Percentiles rank a stretch among this genome's conserved stretches.
These are phyloP conservation scores for Saxophila tyrrhenica DNA, from an alignment of 495 filamentous ascomycete genomes.

Conservation along the genomic window DNA sequence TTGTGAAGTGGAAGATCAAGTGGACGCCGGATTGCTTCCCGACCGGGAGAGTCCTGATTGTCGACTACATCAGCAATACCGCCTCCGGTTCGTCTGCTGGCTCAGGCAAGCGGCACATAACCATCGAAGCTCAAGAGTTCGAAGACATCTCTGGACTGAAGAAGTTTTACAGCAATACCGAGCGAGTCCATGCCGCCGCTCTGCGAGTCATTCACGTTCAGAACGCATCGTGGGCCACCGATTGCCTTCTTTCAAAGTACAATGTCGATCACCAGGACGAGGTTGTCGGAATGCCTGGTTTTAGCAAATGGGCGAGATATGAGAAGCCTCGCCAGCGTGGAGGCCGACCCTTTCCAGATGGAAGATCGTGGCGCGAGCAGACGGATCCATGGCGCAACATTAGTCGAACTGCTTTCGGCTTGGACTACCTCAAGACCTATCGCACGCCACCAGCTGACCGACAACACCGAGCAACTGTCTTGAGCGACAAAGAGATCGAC, in stretches of 20 bases:
- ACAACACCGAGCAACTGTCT: conserved; percentile 7
- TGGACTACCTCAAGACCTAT: conserved; percentile 43
- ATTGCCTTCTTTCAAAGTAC: conserved; percentile 42
- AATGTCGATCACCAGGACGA: conserved; percentile 38
- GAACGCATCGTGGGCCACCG: conserved; percentile 41
- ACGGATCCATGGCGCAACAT: conserved; percentile 44
- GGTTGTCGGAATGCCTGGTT: conserved; percentile 34
- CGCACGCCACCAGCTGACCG: conserved; percentile 6
- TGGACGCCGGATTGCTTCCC: conserved; percentile 24
- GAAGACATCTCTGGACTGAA: conserved; percentile 31
- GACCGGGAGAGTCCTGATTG: conserved; percentile 25
- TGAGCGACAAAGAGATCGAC: conserved; percentile 5
- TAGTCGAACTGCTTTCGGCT: conserved; percentile 37
- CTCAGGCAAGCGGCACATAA: conserved; percentile 25
- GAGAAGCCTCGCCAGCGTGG: conserved; percentile 36
- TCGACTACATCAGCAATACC: conserved; percentile 24
- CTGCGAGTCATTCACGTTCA: conserved; percentile 45
- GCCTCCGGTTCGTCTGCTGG: not conserved
- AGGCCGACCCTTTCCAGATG: conserved; percentile 39
- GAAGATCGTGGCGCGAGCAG: conserved; percentile 39
- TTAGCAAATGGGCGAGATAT: conserved; percentile 39
- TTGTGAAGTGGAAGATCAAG: not conserved
- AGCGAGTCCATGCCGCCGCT: conserved; percentile 27
- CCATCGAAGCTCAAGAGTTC: conserved; percentile 40
- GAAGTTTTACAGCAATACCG: conserved; percentile 32